A percentile compares a stretch with the other conserved stretches of the same genome.
Evolutionary conservation across 2,329 filamentous ascomycete species (phyloP).

Genomic region (Fusarium sp.): DNA sequence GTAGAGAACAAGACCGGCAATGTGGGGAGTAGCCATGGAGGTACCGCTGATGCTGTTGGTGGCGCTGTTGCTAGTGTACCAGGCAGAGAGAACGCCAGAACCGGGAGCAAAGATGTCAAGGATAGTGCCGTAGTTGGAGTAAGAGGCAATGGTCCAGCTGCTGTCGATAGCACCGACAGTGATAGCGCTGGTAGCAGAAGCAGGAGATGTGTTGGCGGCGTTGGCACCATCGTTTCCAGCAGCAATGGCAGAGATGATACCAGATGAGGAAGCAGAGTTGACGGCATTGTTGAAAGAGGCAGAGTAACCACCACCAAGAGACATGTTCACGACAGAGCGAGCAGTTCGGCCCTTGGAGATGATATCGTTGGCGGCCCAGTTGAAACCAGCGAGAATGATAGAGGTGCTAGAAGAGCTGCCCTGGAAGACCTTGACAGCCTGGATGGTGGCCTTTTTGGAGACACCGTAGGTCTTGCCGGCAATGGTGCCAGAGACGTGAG

Average conservation of each 20-base stretch:
- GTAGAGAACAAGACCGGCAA: conserved; percentile 65
- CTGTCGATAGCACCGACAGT: conserved; percentile 52
- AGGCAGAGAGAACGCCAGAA: conserved; percentile 58
- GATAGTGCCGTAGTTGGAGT: conserved; percentile 61
- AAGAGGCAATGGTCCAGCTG: conserved; percentile 54
- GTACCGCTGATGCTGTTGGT: conserved; percentile 66
- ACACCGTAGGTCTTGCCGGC: conserved; percentile 52
- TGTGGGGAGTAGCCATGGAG: conserved; percentile 72
- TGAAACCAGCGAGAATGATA: conserved; percentile 49
- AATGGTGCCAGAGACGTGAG: conserved; percentile 53
- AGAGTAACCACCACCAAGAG: conserved; percentile 61
- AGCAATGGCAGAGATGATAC: conserved; percentile 64
- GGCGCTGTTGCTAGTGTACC: conserved; percentile 56
- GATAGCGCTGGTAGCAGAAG: conserved; percentile 46
- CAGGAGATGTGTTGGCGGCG: conserved; percentile 45
- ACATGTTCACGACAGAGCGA: conserved; percentile 64
- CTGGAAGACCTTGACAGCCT: conserved; percentile 60
- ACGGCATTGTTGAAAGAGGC: conserved; percentile 62
- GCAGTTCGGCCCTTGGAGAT: conserved; percentile 51
- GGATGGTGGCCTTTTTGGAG: conserved; percentile 56
- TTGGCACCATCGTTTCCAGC: conserved; percentile 61
- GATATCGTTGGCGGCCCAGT: conserved; percentile 59
- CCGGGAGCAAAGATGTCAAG: conserved; percentile 66
- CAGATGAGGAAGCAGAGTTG: conserved; percentile 54
- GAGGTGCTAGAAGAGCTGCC: conserved; percentile 42